Evolutionary conservation across 2,329 filamentous ascomycete genomes (phyloP).

Genomic region (Exophiala spinifera): DNA sequence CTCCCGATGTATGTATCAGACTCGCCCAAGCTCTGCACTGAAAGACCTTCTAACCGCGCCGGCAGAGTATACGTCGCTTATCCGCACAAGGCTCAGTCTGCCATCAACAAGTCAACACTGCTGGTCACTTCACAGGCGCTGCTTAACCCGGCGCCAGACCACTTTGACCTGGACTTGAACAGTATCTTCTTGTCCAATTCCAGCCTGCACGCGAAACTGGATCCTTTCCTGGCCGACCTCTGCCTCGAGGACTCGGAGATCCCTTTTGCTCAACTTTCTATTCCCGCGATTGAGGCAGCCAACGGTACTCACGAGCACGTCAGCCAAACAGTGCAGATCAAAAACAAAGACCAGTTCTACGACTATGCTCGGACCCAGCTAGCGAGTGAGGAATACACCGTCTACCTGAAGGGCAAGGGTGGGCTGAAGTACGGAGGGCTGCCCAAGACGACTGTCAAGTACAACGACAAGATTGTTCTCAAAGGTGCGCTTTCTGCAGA

Average conservation of each 20-base stretch:
- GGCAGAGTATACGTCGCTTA: conserved; percentile 58
- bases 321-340: conserved; percentile 44
- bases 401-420: conserved; percentile 53
- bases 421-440: conserved; percentile 51
- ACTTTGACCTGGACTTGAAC: conserved; percentile 49
- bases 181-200: conserved; percentile 49
- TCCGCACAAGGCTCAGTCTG: conserved; percentile 55
- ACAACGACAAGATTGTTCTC: conserved; percentile 56
- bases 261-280: conserved; percentile 45
- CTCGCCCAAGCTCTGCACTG: neutral
- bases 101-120: conserved; percentile 52
- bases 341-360: conserved; percentile 45
- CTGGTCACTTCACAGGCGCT: conserved; percentile 52
- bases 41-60: neutral
- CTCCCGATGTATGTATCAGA: conserved; percentile 53
- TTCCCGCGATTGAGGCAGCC: conserved; percentile 46
- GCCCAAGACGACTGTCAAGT: conserved; percentile 51
- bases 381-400: conserved; percentile 46
- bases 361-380: conserved; percentile 51
- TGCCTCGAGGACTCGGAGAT: conserved; percentile 44
- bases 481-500: conserved; percentile 44
- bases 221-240: conserved; percentile 52
- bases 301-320: conserved; percentile 43
- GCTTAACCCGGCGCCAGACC: conserved; percentile 48
- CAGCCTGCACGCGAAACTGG: conserved; percentile 54